Percentiles rank a stretch among this genome's conserved stretches.
These are phyloP conservation scores for Afroboletus lepidellus DNA, from an alignment of 1,284 basidiomycete species.

Conservation along the genomic window DNA sequence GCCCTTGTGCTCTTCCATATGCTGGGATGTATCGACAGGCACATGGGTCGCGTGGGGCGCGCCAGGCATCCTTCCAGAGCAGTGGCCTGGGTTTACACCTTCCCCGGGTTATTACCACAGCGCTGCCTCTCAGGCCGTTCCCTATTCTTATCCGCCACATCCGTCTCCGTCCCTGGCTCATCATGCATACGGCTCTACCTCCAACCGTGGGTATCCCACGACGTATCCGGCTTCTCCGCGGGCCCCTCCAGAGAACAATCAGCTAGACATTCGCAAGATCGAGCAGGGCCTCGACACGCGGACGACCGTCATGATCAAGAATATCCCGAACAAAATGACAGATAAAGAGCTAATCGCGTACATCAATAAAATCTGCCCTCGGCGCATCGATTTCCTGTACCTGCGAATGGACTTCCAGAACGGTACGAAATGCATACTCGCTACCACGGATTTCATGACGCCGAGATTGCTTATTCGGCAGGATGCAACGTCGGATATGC, in stretches of 20 bases:
- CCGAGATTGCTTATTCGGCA: constrained; percentile 31
- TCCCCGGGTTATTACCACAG: constrained; percentile 32
- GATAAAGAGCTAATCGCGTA: constrained; percentile 70
- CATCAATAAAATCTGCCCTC: constrained; percentile 65
- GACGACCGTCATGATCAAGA: constrained; percentile 86
- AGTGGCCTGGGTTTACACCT: constrained; percentile 31
- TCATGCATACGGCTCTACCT: constrained; percentile 20
- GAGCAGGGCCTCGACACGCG: constrained; percentile 75
- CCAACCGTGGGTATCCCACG: constrained; percentile 24
- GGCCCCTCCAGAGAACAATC: constrained; percentile 54
- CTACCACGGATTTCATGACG: not conserved
- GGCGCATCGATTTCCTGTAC: constrained; percentile 81
- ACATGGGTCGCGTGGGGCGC: constrained; percentile 33
- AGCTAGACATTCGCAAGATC: constrained; percentile 67
- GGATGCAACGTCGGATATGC: constrained; percentile 86
- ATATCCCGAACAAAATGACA: constrained; percentile 87
- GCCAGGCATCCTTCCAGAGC: constrained; percentile 27
- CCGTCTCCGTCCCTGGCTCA: constrained; percentile 23
- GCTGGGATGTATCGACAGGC: constrained; percentile 31
- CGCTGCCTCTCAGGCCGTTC: constrained; percentile 18
- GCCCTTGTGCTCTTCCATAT: constrained; percentile 29
- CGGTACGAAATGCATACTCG: constrained; percentile 42
- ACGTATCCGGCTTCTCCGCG: constrained; percentile 32
- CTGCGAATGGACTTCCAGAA: constrained; percentile 82
- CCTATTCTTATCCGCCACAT: constrained; percentile 32